Conservation (phyloP, 495 filamentous ascomycete genomes). For the Hypoxylon crocopeplum region DNA sequence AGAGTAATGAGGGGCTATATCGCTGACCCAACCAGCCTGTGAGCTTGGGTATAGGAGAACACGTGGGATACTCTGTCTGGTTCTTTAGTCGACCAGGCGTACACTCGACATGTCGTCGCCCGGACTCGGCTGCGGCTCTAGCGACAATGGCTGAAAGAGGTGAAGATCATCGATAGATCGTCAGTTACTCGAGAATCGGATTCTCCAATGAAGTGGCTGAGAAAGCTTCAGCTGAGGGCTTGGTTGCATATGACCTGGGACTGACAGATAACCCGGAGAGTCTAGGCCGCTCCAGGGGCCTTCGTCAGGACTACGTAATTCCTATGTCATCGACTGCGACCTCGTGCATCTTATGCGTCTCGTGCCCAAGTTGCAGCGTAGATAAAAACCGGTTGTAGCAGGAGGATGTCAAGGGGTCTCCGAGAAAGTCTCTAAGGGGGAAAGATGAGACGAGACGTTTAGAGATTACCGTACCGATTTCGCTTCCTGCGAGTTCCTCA, state of each 20-base stretch:
- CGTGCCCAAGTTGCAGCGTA: background rate
- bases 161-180: conserved; percentile 34
- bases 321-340: conserved; percentile 3
- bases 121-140: conserved; percentile 39
- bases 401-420: background rate
- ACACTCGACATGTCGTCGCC: conserved; percentile 32
- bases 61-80: conserved; percentile 33
- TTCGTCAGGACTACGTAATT: conserved; percentile 24
- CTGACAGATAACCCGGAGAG: conserved; percentile 15
- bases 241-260: conserved; percentile 26
- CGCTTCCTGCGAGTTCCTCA: background rate
- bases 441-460: no score
- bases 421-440: background rate
- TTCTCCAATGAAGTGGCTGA: conserved; percentile 30
- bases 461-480: conserved; percentile 13
- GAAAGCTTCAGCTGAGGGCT: conserved; percentile 18
- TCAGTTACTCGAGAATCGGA: conserved; percentile 22
- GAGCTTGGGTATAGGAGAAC: conserved; percentile 11
- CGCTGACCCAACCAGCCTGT: background rate
- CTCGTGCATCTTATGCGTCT: background rate
- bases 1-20: no score
- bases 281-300: conserved; percentile 25
- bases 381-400: background rate
- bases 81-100: conserved; percentile 18
- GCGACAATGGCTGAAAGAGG: conserved; percentile 25